Base-by-base conservation (phyloP, 306 rosid genomes). In the Macrotyloma uniflorum region DNA sequence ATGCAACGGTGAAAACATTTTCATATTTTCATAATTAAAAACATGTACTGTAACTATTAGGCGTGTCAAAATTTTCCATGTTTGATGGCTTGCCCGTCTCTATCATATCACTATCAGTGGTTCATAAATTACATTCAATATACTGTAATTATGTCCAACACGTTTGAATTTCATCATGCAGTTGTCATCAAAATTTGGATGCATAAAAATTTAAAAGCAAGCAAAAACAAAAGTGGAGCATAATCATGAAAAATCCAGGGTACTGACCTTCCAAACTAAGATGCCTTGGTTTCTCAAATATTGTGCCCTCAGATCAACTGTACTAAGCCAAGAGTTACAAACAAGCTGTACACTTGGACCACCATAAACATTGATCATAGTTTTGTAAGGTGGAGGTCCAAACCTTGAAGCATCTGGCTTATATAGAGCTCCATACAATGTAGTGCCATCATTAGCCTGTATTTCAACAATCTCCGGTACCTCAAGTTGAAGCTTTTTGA, bases 321-420 rank as follows among this genome's bases (percentile, higher is more conserved):
- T 88, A 80, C 84, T 88, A 45, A 81, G 77, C 99, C 99, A 95
- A 55, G 94, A 95, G 88, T 93, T 82, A 79, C 76, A 79, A 22
- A 95, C 94, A 59, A 91, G 89, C 87, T 95, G 99, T 67, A 93
- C 97, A 32, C 96, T 30, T 10, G 99, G 99, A 68, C 99, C 98
- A 35, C 99, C 99, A 79, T 95, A 95, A 69, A 95, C 91, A 30
- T 80, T 89, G 86, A 95, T 90, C 90, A 95, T 85, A 19, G 98
- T 91, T 86, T 86, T 93, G 82, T 95, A 95, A 16, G 99, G 99
- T 0, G 99, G 99, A 59, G 96, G 94, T 61, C 99, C 99, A 73
- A 89, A 95, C 87, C 87, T 84, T 19, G 86, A 84, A 64, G 75
- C 84, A 53, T 91, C 97, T 32, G 98, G 99, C 85, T 86, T 93